Evolutionary conservation across 768 basidiomycete genomes (phyloP), one percentile per base, ranked within the genome.

Genomic region (Lenzites betulinus): DNA sequence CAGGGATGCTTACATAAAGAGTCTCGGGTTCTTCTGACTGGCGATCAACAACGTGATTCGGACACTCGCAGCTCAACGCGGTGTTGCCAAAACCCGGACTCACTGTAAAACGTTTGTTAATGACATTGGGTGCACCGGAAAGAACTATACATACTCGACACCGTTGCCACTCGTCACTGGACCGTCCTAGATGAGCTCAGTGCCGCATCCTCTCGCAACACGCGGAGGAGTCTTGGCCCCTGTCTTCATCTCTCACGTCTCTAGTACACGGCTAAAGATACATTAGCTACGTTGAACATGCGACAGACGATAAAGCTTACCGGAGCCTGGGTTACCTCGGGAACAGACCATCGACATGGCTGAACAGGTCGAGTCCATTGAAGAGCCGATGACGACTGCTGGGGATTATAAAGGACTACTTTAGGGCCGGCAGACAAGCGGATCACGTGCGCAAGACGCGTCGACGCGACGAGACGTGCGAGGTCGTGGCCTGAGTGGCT

Each of bases 301-400:
- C 1, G 35, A 9, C 35, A 36, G 6, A 18, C 18, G 26, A 18
- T 9, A 28, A 5, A 16, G n/a, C 58, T 53, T 36, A 52, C 51
- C 50, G 58, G 43, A 49, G 30, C 44, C 58, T 59, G 58, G 58
- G 58, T 53, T 53, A 18, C 51, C 58, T 59, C 58, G 42, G 18
- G 26, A 43, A 11, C 12, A 6, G 22, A 20, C 47, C 38, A 18
- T 30, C 35, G n/a, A n/a, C n/a, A 11, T 42, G 39, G 12, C 30
- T 22, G 18, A 16, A 13, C 16, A 28, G 58, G 55, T n/a, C 46
- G 61, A 62, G 61, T 62, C 61, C 61, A 62, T 62, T 62, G 50
- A 33, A 62, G 61, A 36, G 51, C 7, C 1, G n/a, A 7, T 13
- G 18, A 25, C 39, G 43, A 18, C 51, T 13, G 35, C 8, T 1